Base-by-base conservation (phyloP, 2,329 filamentous ascomycete species). In the Trichoderma harzianum region DNA sequence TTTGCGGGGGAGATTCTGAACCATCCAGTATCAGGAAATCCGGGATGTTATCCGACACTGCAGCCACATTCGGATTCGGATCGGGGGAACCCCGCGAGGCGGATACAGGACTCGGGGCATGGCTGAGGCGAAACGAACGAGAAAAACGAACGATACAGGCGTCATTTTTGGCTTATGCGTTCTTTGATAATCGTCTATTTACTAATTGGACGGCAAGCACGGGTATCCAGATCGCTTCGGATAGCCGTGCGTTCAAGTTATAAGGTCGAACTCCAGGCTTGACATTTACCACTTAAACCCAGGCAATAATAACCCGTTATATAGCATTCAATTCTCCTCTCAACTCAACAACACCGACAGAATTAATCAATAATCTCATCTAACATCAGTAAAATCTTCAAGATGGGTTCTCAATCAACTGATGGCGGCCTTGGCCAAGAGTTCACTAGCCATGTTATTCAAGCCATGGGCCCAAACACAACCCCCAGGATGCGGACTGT, bases 401-500 rank as follows among this genome's bases (percentile, higher is more conserved):
- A 32, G 18, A 71, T 71, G 67, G 47, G 60, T 32, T 71, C 68
- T 8, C 57, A 63, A 39, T 18, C 36, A 36, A 60, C 72, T 14
- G 75, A 73, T 58, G 74, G 75, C 34, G 77, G 74, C 26, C 76
- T 83, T 2, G 82, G 81, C 51, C 78, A 80, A 26, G 81, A 84
- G 82, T 95, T 95, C 85, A 96, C 93, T 55, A 82, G 89, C 75
- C 84, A 87, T 75, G 92, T 95, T 79, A 88, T 95, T 79, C 87
- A 91, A 73, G 87, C 91, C 73, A 94, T 93, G 80, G 91, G 93
- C 5, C 90, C 92, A 75, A 89, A 91, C 74, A 91, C 92, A 11
- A 84, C 87, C 74, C 89, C 92, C 36, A 88, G 93, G 55, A 87
- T 91, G 77, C 88, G 90, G 72, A 84, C 90, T 76, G 86, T 95